Evolutionary conservation across 1,139 yeast genomes (phyloP), one percentile per base, ranked within the genome.

Genomic region (Lodderomyces metapsilosis): DNA sequence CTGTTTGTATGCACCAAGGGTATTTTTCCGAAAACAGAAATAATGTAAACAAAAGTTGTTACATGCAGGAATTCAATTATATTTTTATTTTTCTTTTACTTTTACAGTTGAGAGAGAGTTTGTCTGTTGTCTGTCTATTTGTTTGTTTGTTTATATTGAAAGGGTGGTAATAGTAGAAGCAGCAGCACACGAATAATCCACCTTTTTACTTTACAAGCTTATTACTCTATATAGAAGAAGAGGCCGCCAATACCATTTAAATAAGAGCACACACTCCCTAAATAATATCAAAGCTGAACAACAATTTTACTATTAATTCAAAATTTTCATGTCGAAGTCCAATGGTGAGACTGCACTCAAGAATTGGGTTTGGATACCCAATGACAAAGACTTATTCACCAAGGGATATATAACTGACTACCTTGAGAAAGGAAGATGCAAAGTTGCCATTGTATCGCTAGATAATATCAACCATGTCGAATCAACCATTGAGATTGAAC

Each of bases 341-440:
- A 44, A 44, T 35, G 41, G 44, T 12, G 30, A 33, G 11, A 8
- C 39, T 21, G 28, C 38, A 27, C 41, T 42, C 38, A 49, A 49
- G 34, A 49, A 49, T 36, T 49, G 52, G 52, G 52, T 49, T n/a
- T 49, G 52, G 52, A 32, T 49, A 16, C 87, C 94, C 2, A 89
- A 86, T 56, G 67, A 68, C n/a, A 69, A 68, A 34, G 66, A 72
- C 23, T 78, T 84, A 12, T 91, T 87, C 61, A 68, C 76, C 34
- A 83, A 82, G 53, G 98, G 92, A 1, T 78, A 78, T 53, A 71
- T 89, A 34, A 66, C 78, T 5, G 82, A 79, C 48, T 76, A 80
- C 45, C 52, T 74, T 5, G 72, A 70, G n/a, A 74, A 71, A 33
- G 70, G 74, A 16, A 68, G 66, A 42, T 69, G 80, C 43, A 73